A percentile compares a stretch with the other conserved stretches of the same genome.
Conservation (phyloP, 768 basidiomycete genomes). For the Suillus subalutaceus region DNA sequence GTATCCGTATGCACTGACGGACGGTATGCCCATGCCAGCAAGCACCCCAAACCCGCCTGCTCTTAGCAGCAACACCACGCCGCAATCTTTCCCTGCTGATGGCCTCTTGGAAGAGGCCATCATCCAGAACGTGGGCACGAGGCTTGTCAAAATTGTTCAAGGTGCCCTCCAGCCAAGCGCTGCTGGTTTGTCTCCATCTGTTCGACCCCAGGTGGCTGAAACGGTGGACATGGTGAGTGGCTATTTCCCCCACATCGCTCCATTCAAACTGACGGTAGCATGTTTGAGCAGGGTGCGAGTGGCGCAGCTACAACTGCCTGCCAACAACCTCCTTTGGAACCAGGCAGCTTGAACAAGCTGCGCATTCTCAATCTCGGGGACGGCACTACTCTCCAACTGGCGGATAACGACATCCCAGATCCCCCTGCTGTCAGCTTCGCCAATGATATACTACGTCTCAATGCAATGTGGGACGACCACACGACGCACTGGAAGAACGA, state of each 20-base stretch:
- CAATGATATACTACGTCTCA: constrained; percentile 21
- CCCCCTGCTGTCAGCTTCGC: constrained; percentile 19
- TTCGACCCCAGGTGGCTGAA: too few relatives aligned
- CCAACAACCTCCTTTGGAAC: too few relatives aligned
- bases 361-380: neutral
- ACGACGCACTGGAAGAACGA: constrained; percentile 22
- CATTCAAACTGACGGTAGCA: too few relatives aligned
- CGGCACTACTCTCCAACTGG: neutral
- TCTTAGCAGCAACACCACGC: neutral
- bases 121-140: neutral
- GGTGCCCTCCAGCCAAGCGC: neutral
- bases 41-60: neutral
- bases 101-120: neutral
- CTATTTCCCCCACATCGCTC: too few relatives aligned
- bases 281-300: too few relatives aligned
- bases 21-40: neutral
- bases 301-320: too few relatives aligned
- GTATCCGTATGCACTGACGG: neutral
- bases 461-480: constrained; percentile 33
- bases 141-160: neutral
- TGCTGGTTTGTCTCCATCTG: too few relatives aligned
- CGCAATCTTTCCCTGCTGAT: too few relatives aligned
- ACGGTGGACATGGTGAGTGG: too few relatives aligned
- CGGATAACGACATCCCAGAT: neutral
- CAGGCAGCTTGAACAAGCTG: too few relatives aligned